Base-by-base conservation (phyloP, 176 grass and related monocot species). In the Tillandsia fasciculata region DNA sequence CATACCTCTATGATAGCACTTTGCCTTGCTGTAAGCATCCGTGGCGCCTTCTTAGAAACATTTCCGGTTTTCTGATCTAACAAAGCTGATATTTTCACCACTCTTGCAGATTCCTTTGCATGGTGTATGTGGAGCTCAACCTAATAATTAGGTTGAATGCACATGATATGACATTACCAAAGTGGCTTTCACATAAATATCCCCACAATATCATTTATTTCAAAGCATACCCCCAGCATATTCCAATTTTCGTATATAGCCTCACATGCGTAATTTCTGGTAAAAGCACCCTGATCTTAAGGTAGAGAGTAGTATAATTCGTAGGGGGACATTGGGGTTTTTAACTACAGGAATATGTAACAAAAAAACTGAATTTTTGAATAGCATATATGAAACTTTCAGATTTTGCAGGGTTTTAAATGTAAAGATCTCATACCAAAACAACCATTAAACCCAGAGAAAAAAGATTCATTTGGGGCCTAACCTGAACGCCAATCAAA, bases 101-200 rank as follows among this genome's bases (percentile, higher is more conserved):
- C 14, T 17, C 64, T 66, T 3, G 93, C 93, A 3, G 86, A 84
- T 61, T 75, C 73, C 79, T 89, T 92, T 11, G 86, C 73, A 10
- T 92, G 93, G 53, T 87, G 93, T 12, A 79, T 50, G 75, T 96
- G 81, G 13, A 96, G 56, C 81, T 96, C 93, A 53, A 96, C 80
- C 92, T 96, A 75, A n/a, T 50, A 77, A 50, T 73, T 64, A 72
- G 47, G 26, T 47, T 69, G 0, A 20, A 48, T 66, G 27, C 23
- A 70, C 0, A 72, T 74, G 14, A 73, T 64, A 23, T 10, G 15
- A 52, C 10, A 3, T 11, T 12, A 83, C 9, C 26, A 64, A 29
- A 2, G 10, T 18, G 66, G 3, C 23, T 29, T 15, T 9, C 17
- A 6, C 33, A 42, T 42, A 42, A 42, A 42, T 42, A 42, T 42